Evolutionary conservation across 306 rosid species (phyloP).

Genomic region (Crotalaria pallida): DNA sequence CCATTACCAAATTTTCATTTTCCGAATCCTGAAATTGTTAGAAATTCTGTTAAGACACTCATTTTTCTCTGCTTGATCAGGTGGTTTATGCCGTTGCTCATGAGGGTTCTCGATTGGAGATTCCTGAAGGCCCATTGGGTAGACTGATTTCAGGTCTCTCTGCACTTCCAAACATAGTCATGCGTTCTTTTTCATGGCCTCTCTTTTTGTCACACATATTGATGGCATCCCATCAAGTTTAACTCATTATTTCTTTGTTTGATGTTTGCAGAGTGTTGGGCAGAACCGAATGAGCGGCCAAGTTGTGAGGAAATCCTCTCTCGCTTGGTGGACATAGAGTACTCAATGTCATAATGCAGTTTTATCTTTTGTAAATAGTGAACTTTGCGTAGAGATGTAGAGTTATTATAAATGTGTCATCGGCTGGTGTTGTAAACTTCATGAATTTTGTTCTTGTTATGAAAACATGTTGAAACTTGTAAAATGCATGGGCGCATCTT

Average conservation of each 20-base stretch:
- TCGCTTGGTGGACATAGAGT: slow-evolving; percentile 80
- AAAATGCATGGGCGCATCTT: slow-evolving; percentile 3
- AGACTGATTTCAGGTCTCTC: slow-evolving; percentile 75
- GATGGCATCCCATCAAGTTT: neutral
- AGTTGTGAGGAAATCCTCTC: slow-evolving; percentile 85
- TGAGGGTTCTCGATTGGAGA: slow-evolving; percentile 79
- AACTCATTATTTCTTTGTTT: neutral
- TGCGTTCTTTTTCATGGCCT: neutral
- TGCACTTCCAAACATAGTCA: neutral
- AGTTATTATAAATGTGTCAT: slow-evolving; percentile 44
- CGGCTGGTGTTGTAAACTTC: slow-evolving; percentile 58
- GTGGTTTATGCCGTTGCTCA: slow-evolving; percentile 86
- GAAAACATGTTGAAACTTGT: slow-evolving; percentile 19
- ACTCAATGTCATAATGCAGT: slow-evolving; percentile 54
- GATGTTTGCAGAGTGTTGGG: slow-evolving; percentile 77
- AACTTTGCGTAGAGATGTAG: slow-evolving; percentile 50
- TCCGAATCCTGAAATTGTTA: neutral
- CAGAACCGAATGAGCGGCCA: slow-evolving; percentile 80
- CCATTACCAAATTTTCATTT: neutral
- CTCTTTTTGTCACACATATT: neutral
- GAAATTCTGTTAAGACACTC: slow-evolving; percentile 3
- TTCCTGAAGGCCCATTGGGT: slow-evolving; percentile 92
- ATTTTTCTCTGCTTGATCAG: slow-evolving; percentile 37
- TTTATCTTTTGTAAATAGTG: slow-evolving; percentile 47
- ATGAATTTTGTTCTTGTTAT: slow-evolving; percentile 37